These are phyloP conservation scores for Kwoniella sp. DNA, from an alignment of 768 basidiomycete genomes.

Conservation along the genomic window DNA sequence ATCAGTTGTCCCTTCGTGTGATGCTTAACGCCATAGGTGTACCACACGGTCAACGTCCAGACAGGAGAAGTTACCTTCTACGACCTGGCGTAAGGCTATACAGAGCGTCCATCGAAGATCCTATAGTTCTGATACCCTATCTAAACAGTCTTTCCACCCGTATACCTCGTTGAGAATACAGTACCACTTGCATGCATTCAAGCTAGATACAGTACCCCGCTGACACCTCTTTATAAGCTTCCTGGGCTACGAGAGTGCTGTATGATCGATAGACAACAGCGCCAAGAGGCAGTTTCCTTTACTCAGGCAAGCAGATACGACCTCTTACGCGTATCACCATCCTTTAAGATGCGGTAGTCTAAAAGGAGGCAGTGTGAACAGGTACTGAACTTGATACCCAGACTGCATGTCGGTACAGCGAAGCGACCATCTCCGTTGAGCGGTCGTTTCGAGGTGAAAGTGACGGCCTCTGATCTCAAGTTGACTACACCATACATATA, in stretches of 20 bases:
- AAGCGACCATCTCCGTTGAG: neutral
- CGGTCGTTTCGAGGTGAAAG: neutral
- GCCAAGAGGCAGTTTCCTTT: neutral
- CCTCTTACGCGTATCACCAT: constrained; percentile 5
- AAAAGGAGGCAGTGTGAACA: neutral
- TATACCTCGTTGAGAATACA: too few relatives aligned
- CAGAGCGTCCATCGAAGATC: too few relatives aligned
- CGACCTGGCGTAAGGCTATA: neutral
- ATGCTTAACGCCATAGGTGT: too few relatives aligned
- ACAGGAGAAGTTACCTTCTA: constrained; percentile 17
- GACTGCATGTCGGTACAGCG: neutral
- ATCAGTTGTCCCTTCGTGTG: too few relatives aligned
- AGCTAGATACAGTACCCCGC: too few relatives aligned
- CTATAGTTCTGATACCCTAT: too few relatives aligned
- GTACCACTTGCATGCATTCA: too few relatives aligned
- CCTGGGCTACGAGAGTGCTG: too few relatives aligned
- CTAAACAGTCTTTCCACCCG: too few relatives aligned
- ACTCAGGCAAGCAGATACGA: too few relatives aligned
- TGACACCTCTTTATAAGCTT: too few relatives aligned
- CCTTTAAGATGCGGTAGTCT: neutral
- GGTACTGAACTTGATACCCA: neutral
- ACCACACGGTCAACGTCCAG: constrained; percentile 15
- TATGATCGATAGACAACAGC: too few relatives aligned
- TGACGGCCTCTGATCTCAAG: neutral
- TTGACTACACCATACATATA: neutral